Conservation (phyloP, 2,329 filamentous ascomycete genomes). For the Neocucurbitaria cava region DNA sequence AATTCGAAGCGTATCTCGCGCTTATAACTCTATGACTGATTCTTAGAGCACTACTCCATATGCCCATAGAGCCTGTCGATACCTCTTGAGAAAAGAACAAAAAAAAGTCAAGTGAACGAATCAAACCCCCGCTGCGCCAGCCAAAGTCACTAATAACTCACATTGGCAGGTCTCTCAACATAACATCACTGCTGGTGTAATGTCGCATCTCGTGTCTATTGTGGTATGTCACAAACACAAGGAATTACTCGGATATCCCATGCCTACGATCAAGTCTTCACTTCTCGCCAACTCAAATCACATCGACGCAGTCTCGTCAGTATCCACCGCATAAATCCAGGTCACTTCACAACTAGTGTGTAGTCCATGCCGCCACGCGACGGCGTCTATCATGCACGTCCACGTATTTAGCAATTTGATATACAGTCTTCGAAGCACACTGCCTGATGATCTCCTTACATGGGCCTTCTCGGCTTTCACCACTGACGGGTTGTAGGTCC, state of each 20-base stretch:
- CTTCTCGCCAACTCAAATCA: not conserved
- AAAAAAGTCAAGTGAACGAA: not conserved
- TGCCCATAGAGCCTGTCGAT: not conserved
- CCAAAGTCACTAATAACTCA: not conserved
- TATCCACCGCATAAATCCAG: no score
- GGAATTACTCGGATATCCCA: not conserved
- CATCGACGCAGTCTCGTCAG: not conserved
- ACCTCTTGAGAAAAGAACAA: not conserved
- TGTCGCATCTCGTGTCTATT: not conserved
- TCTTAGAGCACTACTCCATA: no score
- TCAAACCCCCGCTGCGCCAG: not conserved
- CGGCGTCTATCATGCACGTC: not conserved
- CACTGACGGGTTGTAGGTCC: not conserved
- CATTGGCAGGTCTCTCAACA: not conserved
- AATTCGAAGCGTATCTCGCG: no score
- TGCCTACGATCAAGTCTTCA: not conserved
- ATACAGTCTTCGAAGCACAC: not conserved
- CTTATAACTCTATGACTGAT: no score
- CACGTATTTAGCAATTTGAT: not conserved
- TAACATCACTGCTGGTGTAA: not conserved
- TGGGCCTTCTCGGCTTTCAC: not conserved
- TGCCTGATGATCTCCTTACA: not conserved
- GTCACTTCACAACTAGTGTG: not conserved
- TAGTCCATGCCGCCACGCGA: not conserved
- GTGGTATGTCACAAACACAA: not conserved